phyloP scores from a whole-genome alignment of 1,139 yeast genomes.

The Spathaspora jeffriesii region DNA sequence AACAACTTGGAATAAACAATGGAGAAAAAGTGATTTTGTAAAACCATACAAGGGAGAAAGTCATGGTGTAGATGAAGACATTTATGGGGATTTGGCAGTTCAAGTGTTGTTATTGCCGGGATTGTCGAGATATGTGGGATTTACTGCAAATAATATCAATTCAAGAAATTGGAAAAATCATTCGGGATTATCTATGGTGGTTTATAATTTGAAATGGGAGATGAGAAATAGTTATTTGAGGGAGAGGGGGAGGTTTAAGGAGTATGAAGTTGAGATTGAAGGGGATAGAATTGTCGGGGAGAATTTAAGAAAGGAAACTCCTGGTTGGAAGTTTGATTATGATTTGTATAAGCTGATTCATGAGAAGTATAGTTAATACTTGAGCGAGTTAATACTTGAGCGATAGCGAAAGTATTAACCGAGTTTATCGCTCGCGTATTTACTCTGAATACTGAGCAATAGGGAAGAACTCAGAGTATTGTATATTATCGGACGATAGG shows the following conservation, averaged over 20 bases:
- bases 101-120: conserved; percentile 72
- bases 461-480: no score
- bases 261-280: conserved; percentile 26
- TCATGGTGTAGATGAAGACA: conserved; percentile 23
- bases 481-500: no score
- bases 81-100: conserved; percentile 60
- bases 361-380: conserved; percentile 17
- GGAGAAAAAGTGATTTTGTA: conserved; percentile 28
- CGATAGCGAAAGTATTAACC: no score
- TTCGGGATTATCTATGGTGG: conserved; percentile 67
- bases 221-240: conserved; percentile 28
- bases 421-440: no score
- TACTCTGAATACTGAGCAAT: no score
- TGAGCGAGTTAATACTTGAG: not conserved
- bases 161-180: conserved; percentile 78
- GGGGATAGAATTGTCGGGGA: conserved; percentile 24
- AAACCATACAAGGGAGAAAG: conserved; percentile 17
- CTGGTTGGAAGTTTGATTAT: conserved; percentile 36
- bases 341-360: conserved; percentile 27
- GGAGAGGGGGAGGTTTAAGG: conserved; percentile 30
- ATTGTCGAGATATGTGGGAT: conserved; percentile 60
- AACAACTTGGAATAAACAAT: conserved; percentile 31
- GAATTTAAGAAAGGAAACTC: conserved; percentile 14
- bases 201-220: conserved; percentile 59
- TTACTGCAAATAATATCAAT: conserved; percentile 64